Conservation (phyloP, 129 eudicot genomes). For the Artemisia tridentata region DNA sequence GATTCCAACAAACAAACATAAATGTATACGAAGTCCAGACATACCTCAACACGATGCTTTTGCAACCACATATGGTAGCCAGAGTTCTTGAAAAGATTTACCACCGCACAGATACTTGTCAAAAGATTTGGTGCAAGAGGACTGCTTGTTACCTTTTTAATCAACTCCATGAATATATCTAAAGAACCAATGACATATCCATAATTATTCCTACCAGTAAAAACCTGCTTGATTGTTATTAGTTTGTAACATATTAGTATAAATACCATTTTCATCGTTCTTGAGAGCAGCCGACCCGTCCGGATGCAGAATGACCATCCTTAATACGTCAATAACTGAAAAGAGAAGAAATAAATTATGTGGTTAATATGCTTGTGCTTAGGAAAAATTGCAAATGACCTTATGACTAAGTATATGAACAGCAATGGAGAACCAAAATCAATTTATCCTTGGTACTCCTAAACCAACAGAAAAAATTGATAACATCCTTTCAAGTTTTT, state of each 20-base stretch:
- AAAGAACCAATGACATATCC: neutral
- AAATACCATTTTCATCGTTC: slow-evolving; percentile 55
- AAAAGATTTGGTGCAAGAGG: no score
- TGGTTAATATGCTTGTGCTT: neutral
- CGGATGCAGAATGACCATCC: slow-evolving; percentile 90
- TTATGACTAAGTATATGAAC: neutral
- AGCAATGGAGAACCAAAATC: neutral
- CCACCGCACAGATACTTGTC: slow-evolving; percentile 46
- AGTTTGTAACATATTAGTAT: slow-evolving; percentile 10
- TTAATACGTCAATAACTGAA: slow-evolving; percentile 83
- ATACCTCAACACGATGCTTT: slow-evolving; percentile 79
- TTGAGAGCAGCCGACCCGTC: slow-evolving; percentile 74
- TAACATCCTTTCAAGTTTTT: neutral
- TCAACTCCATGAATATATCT: no score
- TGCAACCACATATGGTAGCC: slow-evolving; percentile 71
- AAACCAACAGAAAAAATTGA: neutral
- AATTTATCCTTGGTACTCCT: neutral
- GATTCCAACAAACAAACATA: neutral
- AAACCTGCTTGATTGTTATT: neutral
- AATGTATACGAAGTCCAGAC: no score
- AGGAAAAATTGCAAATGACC: slow-evolving; percentile 12
- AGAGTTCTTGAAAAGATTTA: slow-evolving; percentile 76
- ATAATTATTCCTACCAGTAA: neutral
- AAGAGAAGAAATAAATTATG: slow-evolving; percentile 13
- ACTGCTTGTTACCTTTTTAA: no score